Conservation (phyloP, 306 rosid genomes). For the Argentina anserina region DNA sequence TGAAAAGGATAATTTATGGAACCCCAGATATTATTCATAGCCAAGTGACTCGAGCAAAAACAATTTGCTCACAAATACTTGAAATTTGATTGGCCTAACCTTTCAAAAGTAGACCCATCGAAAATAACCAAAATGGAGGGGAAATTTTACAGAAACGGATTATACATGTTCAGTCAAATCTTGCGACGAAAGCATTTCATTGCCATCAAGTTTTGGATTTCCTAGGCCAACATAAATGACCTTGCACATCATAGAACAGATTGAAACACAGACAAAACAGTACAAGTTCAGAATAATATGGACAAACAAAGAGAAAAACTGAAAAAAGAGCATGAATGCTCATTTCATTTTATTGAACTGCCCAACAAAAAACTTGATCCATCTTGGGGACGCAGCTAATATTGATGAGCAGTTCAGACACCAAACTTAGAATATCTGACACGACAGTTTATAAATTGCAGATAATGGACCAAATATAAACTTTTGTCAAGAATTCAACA, state of each 20-base stretch:
- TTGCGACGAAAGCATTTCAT: not conserved
- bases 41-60: too few relatives aligned
- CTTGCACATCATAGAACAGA: not conserved
- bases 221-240: not conserved
- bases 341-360: not conserved
- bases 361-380: not conserved
- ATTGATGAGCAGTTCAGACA: not conserved
- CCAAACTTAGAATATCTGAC: not conserved
- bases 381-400: not conserved
- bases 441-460: not conserved
- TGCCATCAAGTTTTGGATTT: not conserved
- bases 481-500: constrained; percentile 23
- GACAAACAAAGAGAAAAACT: too few relatives aligned
- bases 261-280: not conserved
- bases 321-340: too few relatives aligned
- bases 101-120: too few relatives aligned
- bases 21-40: too few relatives aligned
- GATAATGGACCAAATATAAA: constrained; percentile 12
- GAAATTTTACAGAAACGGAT: too few relatives aligned
- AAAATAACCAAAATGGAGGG: too few relatives aligned
- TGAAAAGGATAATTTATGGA: not conserved
- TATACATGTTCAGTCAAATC: too few relatives aligned
- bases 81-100: too few relatives aligned
- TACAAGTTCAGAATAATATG: constrained; percentile 4
- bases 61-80: too few relatives aligned